Base-by-base conservation (phyloP, 2,329 filamentous ascomycete genomes). In the Sclerotinia trifoliorum region DNA sequence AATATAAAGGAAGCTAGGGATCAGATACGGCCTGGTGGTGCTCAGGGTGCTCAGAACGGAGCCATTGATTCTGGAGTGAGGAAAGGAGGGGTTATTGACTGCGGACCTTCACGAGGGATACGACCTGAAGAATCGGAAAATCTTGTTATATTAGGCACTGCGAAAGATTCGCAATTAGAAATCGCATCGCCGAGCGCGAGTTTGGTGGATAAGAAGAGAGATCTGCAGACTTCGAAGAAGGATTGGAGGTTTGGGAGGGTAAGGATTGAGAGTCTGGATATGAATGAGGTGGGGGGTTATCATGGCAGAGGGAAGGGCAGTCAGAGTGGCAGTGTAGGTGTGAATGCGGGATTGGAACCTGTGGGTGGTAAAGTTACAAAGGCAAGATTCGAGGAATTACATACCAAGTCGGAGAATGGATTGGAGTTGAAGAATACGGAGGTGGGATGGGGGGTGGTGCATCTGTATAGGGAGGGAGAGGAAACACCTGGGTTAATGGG, bases 391-490 rank as follows among this genome's bases (percentile, higher is more conserved):
- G 81, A 92, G 26, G 88, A 91, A n/a, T 58, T 48, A 35, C 24
- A 61, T 32, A 17, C 15, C 7, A 29, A 19, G 8, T 21, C 21
- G n/a, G 44, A 39, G 42, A 60, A 42, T 15, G 64, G 56, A 0
- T 83, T 94, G 0, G 86, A 88, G 21, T 86, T 83, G 71, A 87
- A 84, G 74, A 87, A 90, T 66, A 93, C 92, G 0, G 90, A 96
- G 69, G 84, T 93, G 1, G 92, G 93, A 54, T 97, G 93, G 90
- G 95, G 95, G 1, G 88, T 98, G 19, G 93, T 99, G 2, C 95
- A 97, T 78, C 85, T 99, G 39, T 99, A 97, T 78, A 87, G 94
- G 13, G 94, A 98, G 78, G 86, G 86, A 2, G 87, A 93, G 69
- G 91, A 96, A 78, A 90, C 89, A 0, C 82, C 86, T 1, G 85